A percentile compares a stretch with the other conserved stretches of the same genome.
These are phyloP conservation scores for Phyllosticta citrichinensis DNA, from an alignment of 2,329 filamentous ascomycete genomes.

Conservation along the genomic window DNA sequence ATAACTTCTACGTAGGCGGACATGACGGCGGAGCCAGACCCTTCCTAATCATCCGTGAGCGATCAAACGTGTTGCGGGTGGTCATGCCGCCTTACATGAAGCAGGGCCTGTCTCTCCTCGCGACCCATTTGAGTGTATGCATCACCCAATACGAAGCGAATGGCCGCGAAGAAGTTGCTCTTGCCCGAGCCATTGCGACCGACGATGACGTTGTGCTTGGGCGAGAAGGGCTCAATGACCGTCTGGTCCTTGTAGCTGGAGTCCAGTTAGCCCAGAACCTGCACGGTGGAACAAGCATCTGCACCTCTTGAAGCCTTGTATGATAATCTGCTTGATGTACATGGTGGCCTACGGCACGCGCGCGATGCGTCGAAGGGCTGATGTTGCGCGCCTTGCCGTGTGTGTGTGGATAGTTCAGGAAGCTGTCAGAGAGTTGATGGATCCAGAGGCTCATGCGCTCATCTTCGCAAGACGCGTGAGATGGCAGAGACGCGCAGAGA, in stretches of 20 bases:
- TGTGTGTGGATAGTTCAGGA: neutral
- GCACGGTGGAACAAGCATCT: constrained; percentile 11
- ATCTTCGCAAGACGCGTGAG: neutral
- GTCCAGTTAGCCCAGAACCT: constrained; percentile 10
- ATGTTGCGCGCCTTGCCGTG: neutral
- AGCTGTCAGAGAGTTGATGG: neutral
- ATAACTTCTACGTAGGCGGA: constrained; percentile 99
- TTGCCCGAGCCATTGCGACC: constrained; percentile 98
- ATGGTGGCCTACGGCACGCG: constrained; percentile 40
- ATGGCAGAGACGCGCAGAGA: neutral
- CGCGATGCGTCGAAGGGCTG: neutral
- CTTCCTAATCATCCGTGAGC: constrained; percentile 48
- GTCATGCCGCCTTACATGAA: constrained; percentile 50
- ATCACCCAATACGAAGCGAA: constrained; percentile 96
- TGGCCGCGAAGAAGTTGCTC: constrained; percentile 98
- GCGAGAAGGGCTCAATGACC: constrained; percentile 94
- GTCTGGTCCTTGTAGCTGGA: constrained; percentile 97
- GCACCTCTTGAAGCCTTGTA: constrained; percentile 98
- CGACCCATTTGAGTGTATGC: constrained; percentile 92
- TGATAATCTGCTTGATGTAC: constrained; percentile 99
- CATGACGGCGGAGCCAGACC: constrained; percentile 95
- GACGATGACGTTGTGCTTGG: constrained; percentile 96
- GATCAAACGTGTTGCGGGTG: neutral
- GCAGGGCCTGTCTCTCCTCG: constrained; percentile 86
- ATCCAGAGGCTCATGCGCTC: constrained; percentile 2